phyloP scores from a whole-genome alignment of 495 filamentous ascomycete species.

The Podospora didyma region DNA sequence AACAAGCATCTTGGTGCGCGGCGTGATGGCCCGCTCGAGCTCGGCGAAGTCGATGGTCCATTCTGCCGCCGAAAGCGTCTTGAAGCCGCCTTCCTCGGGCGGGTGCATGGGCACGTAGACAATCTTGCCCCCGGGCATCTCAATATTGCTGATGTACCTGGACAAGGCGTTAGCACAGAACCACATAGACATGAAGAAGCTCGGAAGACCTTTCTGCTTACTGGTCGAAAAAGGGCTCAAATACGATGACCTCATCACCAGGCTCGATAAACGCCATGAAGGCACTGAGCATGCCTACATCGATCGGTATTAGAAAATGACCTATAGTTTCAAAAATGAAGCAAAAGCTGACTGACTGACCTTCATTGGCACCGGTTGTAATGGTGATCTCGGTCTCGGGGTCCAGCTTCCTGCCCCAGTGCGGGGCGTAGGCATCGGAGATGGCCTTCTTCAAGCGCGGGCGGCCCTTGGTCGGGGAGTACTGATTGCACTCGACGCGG shows the following conservation, averaged over 20 bases:
- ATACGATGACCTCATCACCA: constrained; percentile 94
- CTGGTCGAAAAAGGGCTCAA: constrained; percentile 99
- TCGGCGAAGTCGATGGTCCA: constrained; percentile 84
- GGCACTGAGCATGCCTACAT: constrained; percentile 74
- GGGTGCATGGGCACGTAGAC: constrained; percentile 92
- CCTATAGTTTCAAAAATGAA: too few relatives aligned
- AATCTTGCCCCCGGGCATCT: constrained; percentile 93
- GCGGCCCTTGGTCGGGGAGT: constrained; percentile 90
- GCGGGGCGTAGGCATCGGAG: constrained; percentile 81
- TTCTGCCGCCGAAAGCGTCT: constrained; percentile 78
- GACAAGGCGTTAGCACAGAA: not conserved
- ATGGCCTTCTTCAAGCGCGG: constrained; percentile 88
- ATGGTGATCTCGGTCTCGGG: constrained; percentile 90
- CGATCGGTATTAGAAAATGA: constrained; percentile 1
- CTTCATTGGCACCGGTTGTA: constrained; percentile 96
- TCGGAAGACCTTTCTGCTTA: constrained; percentile 27
- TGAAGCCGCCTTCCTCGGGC: constrained; percentile 72
- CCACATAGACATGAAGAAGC: not conserved
- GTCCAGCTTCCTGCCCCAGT: constrained; percentile 74
- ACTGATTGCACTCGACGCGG: constrained; percentile 97
- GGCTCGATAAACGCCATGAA: constrained; percentile 97
- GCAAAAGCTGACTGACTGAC: constrained; percentile 23
- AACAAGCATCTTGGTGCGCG: constrained; percentile 92
- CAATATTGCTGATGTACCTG: constrained; percentile 92
- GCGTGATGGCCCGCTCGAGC: constrained; percentile 79